Conservation (phyloP, 2,329 filamentous ascomycete genomes). For the Huntiella omanensis region DNA sequence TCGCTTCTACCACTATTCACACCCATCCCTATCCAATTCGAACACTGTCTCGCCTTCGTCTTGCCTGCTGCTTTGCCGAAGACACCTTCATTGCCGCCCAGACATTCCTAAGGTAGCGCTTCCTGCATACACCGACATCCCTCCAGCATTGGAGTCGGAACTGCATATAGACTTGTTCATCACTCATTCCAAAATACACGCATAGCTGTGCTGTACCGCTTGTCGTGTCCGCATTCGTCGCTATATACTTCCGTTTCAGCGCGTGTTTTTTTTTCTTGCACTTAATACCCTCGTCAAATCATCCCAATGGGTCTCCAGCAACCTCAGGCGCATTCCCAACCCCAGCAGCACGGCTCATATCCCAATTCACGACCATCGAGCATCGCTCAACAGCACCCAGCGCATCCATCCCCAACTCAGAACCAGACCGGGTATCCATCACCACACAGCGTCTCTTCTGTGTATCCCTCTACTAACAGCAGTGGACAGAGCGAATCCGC, state of each 20-base stretch:
- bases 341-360: slow-evolving; percentile 45
- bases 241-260: background rate
- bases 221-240: background rate
- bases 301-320: slow-evolving; percentile 33
- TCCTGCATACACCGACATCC: background rate
- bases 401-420: slow-evolving; percentile 29
- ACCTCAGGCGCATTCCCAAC: slow-evolving; percentile 30
- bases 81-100: background rate
- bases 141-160: background rate
- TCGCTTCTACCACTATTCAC: background rate
- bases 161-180: too few relatives aligned
- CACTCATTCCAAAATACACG: background rate
- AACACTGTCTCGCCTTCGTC: too few relatives aligned
- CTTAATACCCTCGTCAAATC: slow-evolving; percentile 1
- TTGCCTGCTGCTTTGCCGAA: background rate
- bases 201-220: background rate
- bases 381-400: slow-evolving; percentile 56
- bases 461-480: slow-evolving; percentile 40
- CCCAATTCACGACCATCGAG: slow-evolving; percentile 51
- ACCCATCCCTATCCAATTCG: background rate
- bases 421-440: slow-evolving; percentile 51
- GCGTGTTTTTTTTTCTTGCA: background rate
- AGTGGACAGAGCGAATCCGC: slow-evolving; percentile 47
- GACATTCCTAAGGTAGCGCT: too few relatives aligned
- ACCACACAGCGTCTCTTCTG: slow-evolving; percentile 37